phyloP scores from a whole-genome alignment of 495 filamentous ascomycete genomes.

The Elaphomyces granulatus region DNA sequence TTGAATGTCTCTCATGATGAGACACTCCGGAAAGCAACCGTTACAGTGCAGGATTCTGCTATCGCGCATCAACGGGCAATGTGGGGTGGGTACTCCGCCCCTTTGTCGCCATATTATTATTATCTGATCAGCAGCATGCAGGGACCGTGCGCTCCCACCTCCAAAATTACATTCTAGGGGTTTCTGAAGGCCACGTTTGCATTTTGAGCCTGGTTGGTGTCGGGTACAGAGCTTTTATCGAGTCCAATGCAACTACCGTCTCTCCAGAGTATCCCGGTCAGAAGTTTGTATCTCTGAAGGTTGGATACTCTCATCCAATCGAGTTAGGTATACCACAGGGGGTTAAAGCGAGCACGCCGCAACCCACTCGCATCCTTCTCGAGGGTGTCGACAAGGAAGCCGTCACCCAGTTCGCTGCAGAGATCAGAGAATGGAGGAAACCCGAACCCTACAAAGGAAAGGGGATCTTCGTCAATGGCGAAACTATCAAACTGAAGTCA shows the following conservation, averaged over 20 bases:
- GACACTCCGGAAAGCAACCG: slow-evolving; percentile 39
- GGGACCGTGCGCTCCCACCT: slow-evolving; percentile 82
- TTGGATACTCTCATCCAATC: slow-evolving; percentile 90
- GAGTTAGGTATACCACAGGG: slow-evolving; percentile 72
- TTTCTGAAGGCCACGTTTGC: slow-evolving; percentile 89
- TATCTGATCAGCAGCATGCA: slow-evolving; percentile 17
- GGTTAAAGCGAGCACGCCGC: slow-evolving; percentile 74
- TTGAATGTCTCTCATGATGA: slow-evolving; percentile 54
- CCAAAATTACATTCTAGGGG: slow-evolving; percentile 77
- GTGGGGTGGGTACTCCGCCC: slow-evolving; percentile 65
- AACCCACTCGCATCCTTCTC: slow-evolving; percentile 85
- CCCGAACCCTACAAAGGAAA: slow-evolving; percentile 99
- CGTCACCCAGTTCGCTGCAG: slow-evolving; percentile 80
- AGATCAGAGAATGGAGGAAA: slow-evolving; percentile 72
- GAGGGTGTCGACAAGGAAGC: slow-evolving; percentile 75
- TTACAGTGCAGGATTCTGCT: slow-evolving; percentile 49
- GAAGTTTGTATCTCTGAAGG: slow-evolving; percentile 79
- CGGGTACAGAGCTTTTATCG: slow-evolving; percentile 81
- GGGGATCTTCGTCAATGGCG: slow-evolving; percentile 93
- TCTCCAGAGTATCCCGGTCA: slow-evolving; percentile 59
- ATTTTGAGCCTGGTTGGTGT: slow-evolving; percentile 92
- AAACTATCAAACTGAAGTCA: slow-evolving; percentile 93
- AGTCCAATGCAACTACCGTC: slow-evolving; percentile 54
- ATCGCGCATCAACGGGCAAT: slow-evolving; percentile 74
- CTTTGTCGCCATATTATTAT: neutral